These are phyloP conservation scores for Saturnispora gosingensis DNA, from an alignment of 805 yeast genomes.

Conservation along the genomic window DNA sequence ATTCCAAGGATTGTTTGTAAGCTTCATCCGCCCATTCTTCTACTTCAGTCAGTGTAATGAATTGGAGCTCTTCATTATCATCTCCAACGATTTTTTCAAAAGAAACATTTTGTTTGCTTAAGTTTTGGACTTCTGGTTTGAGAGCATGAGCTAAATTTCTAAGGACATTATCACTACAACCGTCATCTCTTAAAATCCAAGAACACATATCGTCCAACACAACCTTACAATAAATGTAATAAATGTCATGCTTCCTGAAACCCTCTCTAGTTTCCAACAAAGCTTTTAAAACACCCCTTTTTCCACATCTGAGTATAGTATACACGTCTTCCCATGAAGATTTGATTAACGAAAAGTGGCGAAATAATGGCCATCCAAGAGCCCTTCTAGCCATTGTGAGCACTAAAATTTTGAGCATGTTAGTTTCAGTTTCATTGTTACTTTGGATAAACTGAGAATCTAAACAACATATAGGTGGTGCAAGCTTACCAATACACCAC, in stretches of 20 bases:
- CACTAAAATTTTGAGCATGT: conserved; percentile 43
- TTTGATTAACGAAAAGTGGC: conserved; percentile 52
- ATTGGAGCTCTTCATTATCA: conserved; percentile 31
- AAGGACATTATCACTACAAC: conserved; percentile 48
- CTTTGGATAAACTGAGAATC: conserved; percentile 47
- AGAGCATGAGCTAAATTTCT: conserved; percentile 62
- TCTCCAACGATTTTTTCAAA: conserved; percentile 44
- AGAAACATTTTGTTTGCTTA: conserved; percentile 39
- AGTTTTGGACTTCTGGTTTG: conserved; percentile 30
- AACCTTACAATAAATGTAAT: conserved; percentile 73
- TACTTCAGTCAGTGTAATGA: conserved; percentile 43
- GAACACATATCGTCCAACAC: conserved; percentile 68
- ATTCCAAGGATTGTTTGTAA: conserved; percentile 16
- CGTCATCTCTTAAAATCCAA: conserved; percentile 56
- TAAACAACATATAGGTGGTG: conserved; percentile 68
- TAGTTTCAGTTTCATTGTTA: conserved; percentile 24
- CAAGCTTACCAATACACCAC: conserved; percentile 85
- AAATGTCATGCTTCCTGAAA: conserved; percentile 75
- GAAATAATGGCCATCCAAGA: conserved; percentile 67
- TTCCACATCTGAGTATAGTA: conserved; percentile 57
- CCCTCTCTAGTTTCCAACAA: conserved; percentile 57
- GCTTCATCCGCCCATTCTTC: conserved; percentile 50
- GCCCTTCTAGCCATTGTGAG: conserved; percentile 64
- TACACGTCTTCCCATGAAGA: conserved; percentile 73
- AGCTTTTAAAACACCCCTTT: conserved; percentile 49